phyloP scores from a whole-genome alignment of 148 eudicot species.

The Rheum nobile region DNA sequence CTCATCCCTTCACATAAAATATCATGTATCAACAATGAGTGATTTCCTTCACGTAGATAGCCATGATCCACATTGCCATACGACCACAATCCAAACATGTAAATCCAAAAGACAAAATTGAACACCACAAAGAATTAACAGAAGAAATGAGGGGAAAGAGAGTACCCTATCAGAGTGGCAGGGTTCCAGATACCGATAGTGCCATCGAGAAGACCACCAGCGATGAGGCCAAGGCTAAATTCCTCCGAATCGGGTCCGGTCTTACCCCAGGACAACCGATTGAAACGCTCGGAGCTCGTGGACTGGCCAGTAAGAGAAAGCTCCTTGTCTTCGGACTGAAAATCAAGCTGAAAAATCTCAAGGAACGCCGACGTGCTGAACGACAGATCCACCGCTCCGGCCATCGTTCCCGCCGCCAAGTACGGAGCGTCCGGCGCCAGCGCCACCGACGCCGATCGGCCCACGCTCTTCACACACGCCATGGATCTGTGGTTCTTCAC shows the following conservation, averaged over 20 bases:
- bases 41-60: background rate
- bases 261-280: constrained; percentile 70
- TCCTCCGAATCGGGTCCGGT: constrained; percentile 41
- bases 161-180: constrained; percentile 40
- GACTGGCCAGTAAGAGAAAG: constrained; percentile 39
- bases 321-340: constrained; percentile 59
- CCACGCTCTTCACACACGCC: constrained; percentile 55
- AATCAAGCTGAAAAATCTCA: constrained; percentile 78
- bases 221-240: constrained; percentile 50
- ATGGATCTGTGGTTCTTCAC: constrained; percentile 12
- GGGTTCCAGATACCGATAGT: constrained; percentile 76
- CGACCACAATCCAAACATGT: background rate
- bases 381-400: constrained; percentile 84
- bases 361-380: constrained; percentile 80
- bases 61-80: background rate
- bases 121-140: too few species aligned
- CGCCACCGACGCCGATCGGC: constrained; percentile 79
- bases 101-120: too few species aligned
- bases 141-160: background rate
- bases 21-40: background rate
- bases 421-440: constrained; percentile 71
- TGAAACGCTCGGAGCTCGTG: constrained; percentile 67
- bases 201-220: constrained; percentile 79
- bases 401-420: constrained; percentile 89
- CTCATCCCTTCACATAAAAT: background rate